Evolutionary conservation across 495 filamentous ascomycete genomes (phyloP).

Genomic region (Xylaria nigripes): DNA sequence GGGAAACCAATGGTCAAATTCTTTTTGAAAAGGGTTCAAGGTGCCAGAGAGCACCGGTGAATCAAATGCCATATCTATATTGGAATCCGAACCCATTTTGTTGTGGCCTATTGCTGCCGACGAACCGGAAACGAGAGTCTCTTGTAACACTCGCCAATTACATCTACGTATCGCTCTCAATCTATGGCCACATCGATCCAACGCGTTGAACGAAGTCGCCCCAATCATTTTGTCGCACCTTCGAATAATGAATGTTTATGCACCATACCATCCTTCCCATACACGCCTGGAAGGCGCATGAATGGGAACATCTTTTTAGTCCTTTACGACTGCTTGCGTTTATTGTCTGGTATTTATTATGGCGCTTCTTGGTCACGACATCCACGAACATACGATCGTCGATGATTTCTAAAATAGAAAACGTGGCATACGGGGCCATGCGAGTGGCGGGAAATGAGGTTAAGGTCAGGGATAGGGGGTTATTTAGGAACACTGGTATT

Average conservation of each 20-base stretch:
- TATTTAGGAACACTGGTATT: too few species aligned
- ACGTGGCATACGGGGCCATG: background rate
- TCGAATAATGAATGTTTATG: background rate
- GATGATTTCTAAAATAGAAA: background rate
- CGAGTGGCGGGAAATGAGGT: too few species aligned
- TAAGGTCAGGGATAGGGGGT: too few species aligned
- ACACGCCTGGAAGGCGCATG: too few species aligned
- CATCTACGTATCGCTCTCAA: background rate
- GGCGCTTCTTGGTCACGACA: slow-evolving; percentile 1
- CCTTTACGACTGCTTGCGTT: background rate
- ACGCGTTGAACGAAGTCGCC: background rate
- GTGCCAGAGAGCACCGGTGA: background rate
- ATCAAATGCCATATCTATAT: background rate
- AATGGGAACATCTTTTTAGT: background rate
- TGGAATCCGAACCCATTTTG: background rate
- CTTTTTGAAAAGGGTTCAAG: background rate
- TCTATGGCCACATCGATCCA: background rate
- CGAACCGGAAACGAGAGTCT: background rate
- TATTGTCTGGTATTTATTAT: background rate
- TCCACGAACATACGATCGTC: slow-evolving; percentile 20
- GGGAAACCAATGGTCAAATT: slow-evolving; percentile 25
- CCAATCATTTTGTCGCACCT: background rate
- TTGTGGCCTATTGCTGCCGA: background rate
- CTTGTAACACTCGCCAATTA: background rate
- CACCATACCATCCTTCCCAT: too few species aligned